These are phyloP conservation scores for Kentomonas sorsogonicus DNA, from an alignment of 208 protist genomes.

Conservation along the genomic window DNA sequence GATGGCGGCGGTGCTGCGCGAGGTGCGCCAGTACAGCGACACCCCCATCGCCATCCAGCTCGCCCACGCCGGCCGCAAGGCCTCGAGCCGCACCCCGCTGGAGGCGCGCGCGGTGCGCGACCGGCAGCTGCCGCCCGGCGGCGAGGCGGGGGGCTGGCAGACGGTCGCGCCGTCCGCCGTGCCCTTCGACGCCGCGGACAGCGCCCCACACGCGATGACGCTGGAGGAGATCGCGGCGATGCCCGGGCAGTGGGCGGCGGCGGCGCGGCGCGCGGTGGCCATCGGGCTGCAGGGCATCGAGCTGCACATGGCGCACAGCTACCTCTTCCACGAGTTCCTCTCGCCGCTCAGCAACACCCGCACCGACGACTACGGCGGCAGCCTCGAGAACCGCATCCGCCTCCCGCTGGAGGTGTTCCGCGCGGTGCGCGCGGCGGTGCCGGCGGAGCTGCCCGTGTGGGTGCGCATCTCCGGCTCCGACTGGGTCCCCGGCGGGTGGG, in stretches of 20 bases:
- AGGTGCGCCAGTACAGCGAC: constrained; percentile 25
- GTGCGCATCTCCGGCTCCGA: constrained; percentile 68
- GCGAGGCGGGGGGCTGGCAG: constrained; percentile 13
- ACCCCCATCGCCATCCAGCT: constrained; percentile 70
- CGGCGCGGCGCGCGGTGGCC: constrained; percentile 32
- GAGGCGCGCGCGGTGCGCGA: not conserved
- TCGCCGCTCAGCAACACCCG: constrained; percentile 53
- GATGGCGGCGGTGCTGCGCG: constrained; percentile 32
- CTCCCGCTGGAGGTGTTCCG: constrained; percentile 68
- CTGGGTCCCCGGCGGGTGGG: constrained; percentile 40
- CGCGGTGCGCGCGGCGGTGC: constrained; percentile 27
- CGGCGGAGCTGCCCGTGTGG: constrained; percentile 63
- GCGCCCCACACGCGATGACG: constrained; percentile 29
- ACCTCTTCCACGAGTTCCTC: constrained; percentile 81
- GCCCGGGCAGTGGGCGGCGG: constrained; percentile 31
- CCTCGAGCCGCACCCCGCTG: constrained; percentile 5
- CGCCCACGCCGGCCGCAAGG: constrained; percentile 60
- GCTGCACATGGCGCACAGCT: constrained; percentile 76
- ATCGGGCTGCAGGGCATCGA: constrained; percentile 78
- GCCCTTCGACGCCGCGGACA: constrained; percentile 25
- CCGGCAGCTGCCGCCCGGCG: not conserved
- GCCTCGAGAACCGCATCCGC: constrained; percentile 64
- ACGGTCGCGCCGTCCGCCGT: constrained; percentile 37
- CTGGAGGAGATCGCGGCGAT: constrained; percentile 22
- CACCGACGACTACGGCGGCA: constrained; percentile 82